phyloP scores from a whole-genome alignment of 106 monocot species.

The Amphibolis antarctica region DNA sequence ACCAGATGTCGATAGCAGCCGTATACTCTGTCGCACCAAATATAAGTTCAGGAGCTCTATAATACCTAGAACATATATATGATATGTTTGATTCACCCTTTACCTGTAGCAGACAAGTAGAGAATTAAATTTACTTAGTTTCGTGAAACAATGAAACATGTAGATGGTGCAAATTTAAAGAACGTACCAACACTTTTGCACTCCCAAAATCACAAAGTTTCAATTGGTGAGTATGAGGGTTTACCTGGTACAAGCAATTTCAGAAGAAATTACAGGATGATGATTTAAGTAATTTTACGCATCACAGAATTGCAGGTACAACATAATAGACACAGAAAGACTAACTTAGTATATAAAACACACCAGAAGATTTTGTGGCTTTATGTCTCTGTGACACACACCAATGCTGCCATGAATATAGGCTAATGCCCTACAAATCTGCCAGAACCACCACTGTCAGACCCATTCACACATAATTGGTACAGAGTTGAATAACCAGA shows the following conservation, averaged over 20 bases:
- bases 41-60: slow-evolving; percentile 75
- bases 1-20: slow-evolving; percentile 40
- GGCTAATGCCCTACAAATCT: slow-evolving; percentile 22
- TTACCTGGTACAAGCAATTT: no score
- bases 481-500: neutral
- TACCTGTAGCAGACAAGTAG: slow-evolving; percentile 20
- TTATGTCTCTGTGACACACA: no score
- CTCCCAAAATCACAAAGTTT: slow-evolving; percentile 41
- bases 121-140: neutral
- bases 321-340: no score
- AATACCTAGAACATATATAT: slow-evolving; percentile 78
- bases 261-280: no score
- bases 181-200: slow-evolving; percentile 17
- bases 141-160: no score
- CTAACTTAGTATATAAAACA: neutral
- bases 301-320: no score
- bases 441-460: slow-evolving; percentile 8
- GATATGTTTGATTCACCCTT: slow-evolving; percentile 76
- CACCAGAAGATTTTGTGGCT: slow-evolving; percentile 14
- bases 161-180: no score
- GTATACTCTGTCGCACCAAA: slow-evolving; percentile 55
- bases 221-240: slow-evolving; percentile 56
- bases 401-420: no score
- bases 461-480: no score
- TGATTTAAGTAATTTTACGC: no score